Percentiles rank a stretch among this genome's conserved stretches.
phyloP scores from a whole-genome alignment of 2,329 filamentous ascomycete genomes.

The Ceratocystis eucalypticola region DNA sequence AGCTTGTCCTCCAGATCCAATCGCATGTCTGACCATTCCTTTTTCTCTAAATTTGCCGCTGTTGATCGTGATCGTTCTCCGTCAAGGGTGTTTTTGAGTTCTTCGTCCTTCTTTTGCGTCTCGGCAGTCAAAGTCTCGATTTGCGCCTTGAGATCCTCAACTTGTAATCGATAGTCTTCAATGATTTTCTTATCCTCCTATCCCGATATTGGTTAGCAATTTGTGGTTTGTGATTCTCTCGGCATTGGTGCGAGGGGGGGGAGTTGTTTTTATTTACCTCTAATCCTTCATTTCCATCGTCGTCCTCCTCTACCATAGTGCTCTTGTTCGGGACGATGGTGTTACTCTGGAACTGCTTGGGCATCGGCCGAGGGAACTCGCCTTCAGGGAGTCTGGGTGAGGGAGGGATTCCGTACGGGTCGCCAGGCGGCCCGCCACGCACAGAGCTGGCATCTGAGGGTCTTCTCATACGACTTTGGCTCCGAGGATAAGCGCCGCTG shows the following conservation, averaged over 20 bases:
- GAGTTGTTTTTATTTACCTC: conserved; percentile 28
- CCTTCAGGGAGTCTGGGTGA: conserved; percentile 42
- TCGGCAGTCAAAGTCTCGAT: conserved; percentile 59
- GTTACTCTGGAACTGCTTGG: conserved; percentile 86
- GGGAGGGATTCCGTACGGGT: conserved; percentile 41
- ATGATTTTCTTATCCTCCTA: conserved; percentile 15
- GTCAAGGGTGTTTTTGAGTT: conserved; percentile 47
- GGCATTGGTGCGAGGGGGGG: no score
- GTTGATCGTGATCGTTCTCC: conserved; percentile 42
- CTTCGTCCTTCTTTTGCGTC: conserved; percentile 57
- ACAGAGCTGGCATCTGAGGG: conserved; percentile 52
- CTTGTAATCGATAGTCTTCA: conserved; percentile 53
- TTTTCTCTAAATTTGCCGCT: conserved; percentile 47
- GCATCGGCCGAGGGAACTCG: conserved; percentile 61
- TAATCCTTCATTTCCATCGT: conserved; percentile 40
- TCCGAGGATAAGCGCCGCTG: conserved; percentile 42
- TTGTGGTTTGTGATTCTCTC: no score
- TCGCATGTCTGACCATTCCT: conserved; percentile 56
- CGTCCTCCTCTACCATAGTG: conserved; percentile 92
- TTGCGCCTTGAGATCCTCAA: conserved; percentile 69
- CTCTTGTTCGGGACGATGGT: conserved; percentile 97
- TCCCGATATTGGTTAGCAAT: neutral
- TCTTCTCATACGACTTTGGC: conserved; percentile 40
- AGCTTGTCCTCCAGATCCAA: conserved; percentile 59
- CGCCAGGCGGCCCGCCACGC: conserved; percentile 28